These are phyloP conservation scores for Yamadazyma sp. DNA, from an alignment of 1,139 yeast species.

Conservation along the genomic window DNA sequence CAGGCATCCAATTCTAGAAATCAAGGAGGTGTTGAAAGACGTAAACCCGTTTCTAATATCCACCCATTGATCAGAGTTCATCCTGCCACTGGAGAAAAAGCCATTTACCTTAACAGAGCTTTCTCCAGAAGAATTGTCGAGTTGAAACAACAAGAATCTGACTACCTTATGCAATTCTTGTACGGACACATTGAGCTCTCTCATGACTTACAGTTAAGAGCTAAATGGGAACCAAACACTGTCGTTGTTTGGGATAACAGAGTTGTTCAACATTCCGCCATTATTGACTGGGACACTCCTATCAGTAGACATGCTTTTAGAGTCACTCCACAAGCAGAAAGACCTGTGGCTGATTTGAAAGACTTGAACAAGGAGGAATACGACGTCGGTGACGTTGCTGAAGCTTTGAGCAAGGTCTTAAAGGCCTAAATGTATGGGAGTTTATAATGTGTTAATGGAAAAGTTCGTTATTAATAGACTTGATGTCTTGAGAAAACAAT, in stretches of 20 bases:
- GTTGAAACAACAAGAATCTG: conserved; percentile 56
- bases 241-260: conserved; percentile 56
- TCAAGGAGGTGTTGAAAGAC: conserved; percentile 44
- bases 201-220: conserved; percentile 57
- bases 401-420: conserved; percentile 26
- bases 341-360: conserved; percentile 39
- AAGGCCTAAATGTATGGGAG: not conserved
- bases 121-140: conserved; percentile 58
- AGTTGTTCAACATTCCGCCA: conserved; percentile 43
- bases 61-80: conserved; percentile 61
- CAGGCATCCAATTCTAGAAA: conserved; percentile 53
- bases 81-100: conserved; percentile 56
- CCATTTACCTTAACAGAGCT: conserved; percentile 52
- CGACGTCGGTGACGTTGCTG: conserved; percentile 37
- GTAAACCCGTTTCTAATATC: conserved; percentile 42
- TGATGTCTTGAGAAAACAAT: not conserved
- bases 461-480: no score
- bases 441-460: not conserved
- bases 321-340: conserved; percentile 49
- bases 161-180: conserved; percentile 48
- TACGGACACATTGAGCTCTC: conserved; percentile 46
- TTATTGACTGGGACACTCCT: conserved; percentile 43
- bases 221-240: conserved; percentile 56
- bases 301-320: conserved; percentile 45
- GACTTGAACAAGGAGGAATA: conserved; percentile 34